These are phyloP conservation scores for Chrysanthemum makinoi DNA, from an alignment of 129 eudicot genomes.

Conservation along the genomic window DNA sequence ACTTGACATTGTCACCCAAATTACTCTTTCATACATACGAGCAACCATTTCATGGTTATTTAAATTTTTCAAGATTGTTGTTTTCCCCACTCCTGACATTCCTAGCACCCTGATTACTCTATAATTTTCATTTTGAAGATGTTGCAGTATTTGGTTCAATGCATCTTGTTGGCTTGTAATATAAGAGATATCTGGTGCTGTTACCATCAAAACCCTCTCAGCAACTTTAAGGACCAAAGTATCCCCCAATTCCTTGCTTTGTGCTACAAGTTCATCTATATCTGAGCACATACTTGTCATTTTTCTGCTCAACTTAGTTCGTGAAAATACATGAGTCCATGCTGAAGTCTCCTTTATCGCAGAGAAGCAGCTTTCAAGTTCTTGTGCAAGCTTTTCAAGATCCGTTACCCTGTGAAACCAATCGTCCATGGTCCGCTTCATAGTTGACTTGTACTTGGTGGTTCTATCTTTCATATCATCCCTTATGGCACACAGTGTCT, in stretches of 20 bases:
- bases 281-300: conserved; percentile 18
- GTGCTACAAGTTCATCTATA: conserved; percentile 11
- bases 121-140: conserved; percentile 9
- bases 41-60: conserved; percentile 40
- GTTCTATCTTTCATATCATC: too few relatives aligned
- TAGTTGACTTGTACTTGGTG: too few relatives aligned
- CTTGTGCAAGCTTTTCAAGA: conserved; percentile 16
- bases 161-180: conserved; percentile 26
- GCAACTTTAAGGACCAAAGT: conserved; percentile 30
- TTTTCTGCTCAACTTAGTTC: conserved; percentile 26
- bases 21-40: conserved; percentile 20
- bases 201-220: conserved; percentile 18
- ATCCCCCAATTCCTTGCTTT: conserved; percentile 18
- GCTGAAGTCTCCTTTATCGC: too few relatives aligned
- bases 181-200: conserved; percentile 25
- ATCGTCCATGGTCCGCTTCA: too few relatives aligned
- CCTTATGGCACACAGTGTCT: too few relatives aligned
- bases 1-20: conserved; percentile 34
- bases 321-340: conserved; percentile 10
- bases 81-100: conserved; percentile 37
- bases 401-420: conserved; percentile 16
- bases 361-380: conserved; percentile 10
- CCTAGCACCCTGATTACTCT: conserved; percentile 29
- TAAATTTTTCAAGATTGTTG: conserved; percentile 35
- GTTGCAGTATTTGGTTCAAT: conserved; percentile 21